Evolutionary conservation across 1,139 yeast species (phyloP), one percentile per base, ranked within the genome.

Genomic region (Suhomyces guaymorum): DNA sequence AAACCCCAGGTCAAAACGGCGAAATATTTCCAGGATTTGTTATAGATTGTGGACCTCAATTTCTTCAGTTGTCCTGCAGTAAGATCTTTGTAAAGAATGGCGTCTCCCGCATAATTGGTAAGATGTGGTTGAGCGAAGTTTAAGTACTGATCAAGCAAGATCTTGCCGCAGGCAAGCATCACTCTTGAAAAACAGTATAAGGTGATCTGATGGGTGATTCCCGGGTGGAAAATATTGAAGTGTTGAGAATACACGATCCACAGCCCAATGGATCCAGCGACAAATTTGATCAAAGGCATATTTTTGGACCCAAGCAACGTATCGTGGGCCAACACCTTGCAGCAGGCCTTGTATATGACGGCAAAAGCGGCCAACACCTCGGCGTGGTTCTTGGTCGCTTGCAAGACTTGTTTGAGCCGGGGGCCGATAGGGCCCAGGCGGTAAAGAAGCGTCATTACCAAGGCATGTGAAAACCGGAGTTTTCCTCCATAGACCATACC

Each of bases 1-100:
- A 76, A 56, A 0, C 82, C 94, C 95, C 95, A 85, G 7, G 81
- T 70, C 6, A 79, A 43, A n/a, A 83, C 77, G 1, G 90, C 83
- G 54, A 81, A 78, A 35, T 74, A 57, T 30, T 78, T 70, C 90
- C 90, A 84, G 4, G 81, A 64, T 35, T 54, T 57, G 43, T 64
- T 63, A 47, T 73, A 68, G 17, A 73, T 54, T 28, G 48, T 49
- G 24, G 46, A 47, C 46, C 61, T 63, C 41, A 61, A 58, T 45
- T 59, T 69, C 52, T 46, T 59, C 48, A 58, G 64, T 49, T 61
- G 70, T 32, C 47, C 54, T 32, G 48, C 49, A 15, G 52, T 54
- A 41, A 59, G 61, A 35, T 66, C 69, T 24, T 52, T 42, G 48
- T 54, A 70, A 22, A 45, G 37, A 11, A 67, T 52, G 13, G 41